Evolutionary conservation across 306 rosid genomes (phyloP).

Genomic region (Oemleria cerasiformis): DNA sequence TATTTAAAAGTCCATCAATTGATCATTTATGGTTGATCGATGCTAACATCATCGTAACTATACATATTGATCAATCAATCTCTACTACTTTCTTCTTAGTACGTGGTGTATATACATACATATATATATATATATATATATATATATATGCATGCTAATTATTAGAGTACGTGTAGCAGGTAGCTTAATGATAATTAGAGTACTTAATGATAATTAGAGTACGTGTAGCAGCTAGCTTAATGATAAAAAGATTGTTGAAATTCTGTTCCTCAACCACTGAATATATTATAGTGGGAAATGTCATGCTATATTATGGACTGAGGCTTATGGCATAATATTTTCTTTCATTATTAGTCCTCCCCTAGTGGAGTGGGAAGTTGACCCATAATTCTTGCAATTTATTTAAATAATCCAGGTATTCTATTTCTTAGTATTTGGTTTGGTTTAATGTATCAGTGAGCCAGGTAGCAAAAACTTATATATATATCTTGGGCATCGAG

Average conservation of each 20-base stretch:
- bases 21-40: too few relatives aligned
- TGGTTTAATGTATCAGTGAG: constrained; percentile 18
- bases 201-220: too few relatives aligned
- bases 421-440: not conserved
- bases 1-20: too few relatives aligned
- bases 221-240: too few relatives aligned
- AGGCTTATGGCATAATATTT: constrained; percentile 4
- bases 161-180: too few relatives aligned
- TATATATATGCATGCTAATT: too few relatives aligned
- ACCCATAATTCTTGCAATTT: constrained; percentile 17
- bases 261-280: not conserved
- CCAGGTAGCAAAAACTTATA: constrained; percentile 1
- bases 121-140: too few relatives aligned
- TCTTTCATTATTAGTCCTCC: not conserved
- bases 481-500: constrained; percentile 16
- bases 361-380: constrained; percentile 36
- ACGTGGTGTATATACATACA: too few relatives aligned
- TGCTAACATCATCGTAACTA: too few relatives aligned
- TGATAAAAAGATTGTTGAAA: not conserved
- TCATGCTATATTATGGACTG: constrained; percentile 23
- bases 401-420: constrained; percentile 10
- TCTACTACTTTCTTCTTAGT: too few relatives aligned
- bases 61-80: too few relatives aligned
- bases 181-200: too few relatives aligned
- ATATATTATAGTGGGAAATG: constrained; percentile 14